These are phyloP conservation scores for Boletus reticuloceps DNA, from an alignment of 768 basidiomycete genomes.

Conservation along the genomic window DNA sequence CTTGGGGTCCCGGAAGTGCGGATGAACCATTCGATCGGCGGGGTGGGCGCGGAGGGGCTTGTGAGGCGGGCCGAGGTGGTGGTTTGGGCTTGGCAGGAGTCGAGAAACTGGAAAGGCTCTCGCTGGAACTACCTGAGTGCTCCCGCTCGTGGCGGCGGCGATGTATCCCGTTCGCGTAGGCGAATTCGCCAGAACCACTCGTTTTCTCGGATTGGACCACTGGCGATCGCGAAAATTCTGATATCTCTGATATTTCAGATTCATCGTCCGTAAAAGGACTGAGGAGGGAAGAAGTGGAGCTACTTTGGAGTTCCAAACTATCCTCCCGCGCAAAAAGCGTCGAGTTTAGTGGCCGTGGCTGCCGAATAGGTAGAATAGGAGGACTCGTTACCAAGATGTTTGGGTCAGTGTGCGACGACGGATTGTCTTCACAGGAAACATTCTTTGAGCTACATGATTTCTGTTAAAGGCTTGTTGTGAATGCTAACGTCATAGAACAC, in stretches of 20 bases:
- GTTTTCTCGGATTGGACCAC: slow-evolving; percentile 5
- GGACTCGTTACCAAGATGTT: slow-evolving; percentile 24
- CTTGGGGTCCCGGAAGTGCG: background rate
- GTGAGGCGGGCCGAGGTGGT: slow-evolving; percentile 19
- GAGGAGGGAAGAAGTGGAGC: slow-evolving; percentile 18
- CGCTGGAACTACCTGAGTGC: slow-evolving; percentile 24
- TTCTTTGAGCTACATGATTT: slow-evolving; percentile 17
- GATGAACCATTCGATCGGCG: slow-evolving; percentile 10
- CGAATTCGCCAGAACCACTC: slow-evolving; percentile 1
- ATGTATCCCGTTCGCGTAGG: background rate
- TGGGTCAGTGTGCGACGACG: slow-evolving; percentile 21
- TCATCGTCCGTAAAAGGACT: slow-evolving; percentile 34
- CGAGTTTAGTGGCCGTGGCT: slow-evolving; percentile 12
- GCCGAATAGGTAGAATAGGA: slow-evolving; percentile 16
- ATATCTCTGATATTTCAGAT: slow-evolving; percentile 26
- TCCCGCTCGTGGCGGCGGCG: slow-evolving; percentile 5
- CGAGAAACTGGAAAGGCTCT: slow-evolving; percentile 9
- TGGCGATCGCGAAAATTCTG: slow-evolving; percentile 12
- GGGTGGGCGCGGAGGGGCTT: slow-evolving; percentile 21
- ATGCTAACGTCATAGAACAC: background rate
- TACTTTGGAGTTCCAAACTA: slow-evolving; percentile 15
- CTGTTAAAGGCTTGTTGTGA: background rate
- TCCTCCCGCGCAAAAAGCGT: slow-evolving; percentile 23
- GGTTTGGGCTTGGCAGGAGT: slow-evolving; percentile 19
- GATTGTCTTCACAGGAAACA: slow-evolving; percentile 19